phyloP scores from a whole-genome alignment of 192 early-diverging fungal genomes.

The Mortierella alpina region DNA sequence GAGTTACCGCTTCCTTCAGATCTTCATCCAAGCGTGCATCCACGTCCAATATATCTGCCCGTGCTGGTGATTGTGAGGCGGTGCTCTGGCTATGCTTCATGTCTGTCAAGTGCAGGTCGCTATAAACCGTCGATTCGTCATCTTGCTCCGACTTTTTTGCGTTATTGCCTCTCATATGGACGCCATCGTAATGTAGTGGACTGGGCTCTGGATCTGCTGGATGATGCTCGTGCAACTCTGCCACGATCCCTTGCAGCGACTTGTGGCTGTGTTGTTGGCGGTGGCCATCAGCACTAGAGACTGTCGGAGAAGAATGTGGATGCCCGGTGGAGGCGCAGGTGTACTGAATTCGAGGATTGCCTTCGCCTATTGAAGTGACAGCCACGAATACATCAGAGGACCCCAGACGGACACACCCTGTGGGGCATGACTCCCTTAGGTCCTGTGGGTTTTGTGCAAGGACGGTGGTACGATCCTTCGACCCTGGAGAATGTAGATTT shows the following conservation, averaged over 20 bases:
- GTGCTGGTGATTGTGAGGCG: too few relatives aligned
- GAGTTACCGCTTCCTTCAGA: background rate
- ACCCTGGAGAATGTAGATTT: background rate
- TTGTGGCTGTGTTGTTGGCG: background rate
- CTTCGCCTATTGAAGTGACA: constrained; percentile 34
- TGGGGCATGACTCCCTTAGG: constrained; percentile 1
- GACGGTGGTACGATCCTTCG: too few relatives aligned
- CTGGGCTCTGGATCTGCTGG: constrained; percentile 26
- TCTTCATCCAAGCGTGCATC: too few relatives aligned
- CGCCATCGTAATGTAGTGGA: background rate
- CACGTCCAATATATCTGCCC: too few relatives aligned
- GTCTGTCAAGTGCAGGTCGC: constrained; percentile 6
- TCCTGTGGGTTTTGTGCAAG: background rate
- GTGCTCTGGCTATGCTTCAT: too few relatives aligned
- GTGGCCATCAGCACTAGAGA: background rate
- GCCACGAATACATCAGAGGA: constrained; percentile 22
- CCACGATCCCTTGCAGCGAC: too few relatives aligned
- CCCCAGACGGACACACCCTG: constrained; percentile 16
- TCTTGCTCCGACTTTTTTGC: background rate
- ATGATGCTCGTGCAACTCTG: background rate
- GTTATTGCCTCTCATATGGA: background rate
- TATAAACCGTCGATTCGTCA: background rate
- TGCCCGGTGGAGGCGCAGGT: constrained; percentile 23
- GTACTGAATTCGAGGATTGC: constrained; percentile 33
- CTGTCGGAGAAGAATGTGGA: background rate